Percentiles rank a stretch among this genome's conserved stretches.
These are phyloP conservation scores for Paraleonurus japonicus DNA, from an alignment of 257 asterid genomes.

Conservation along the genomic window DNA sequence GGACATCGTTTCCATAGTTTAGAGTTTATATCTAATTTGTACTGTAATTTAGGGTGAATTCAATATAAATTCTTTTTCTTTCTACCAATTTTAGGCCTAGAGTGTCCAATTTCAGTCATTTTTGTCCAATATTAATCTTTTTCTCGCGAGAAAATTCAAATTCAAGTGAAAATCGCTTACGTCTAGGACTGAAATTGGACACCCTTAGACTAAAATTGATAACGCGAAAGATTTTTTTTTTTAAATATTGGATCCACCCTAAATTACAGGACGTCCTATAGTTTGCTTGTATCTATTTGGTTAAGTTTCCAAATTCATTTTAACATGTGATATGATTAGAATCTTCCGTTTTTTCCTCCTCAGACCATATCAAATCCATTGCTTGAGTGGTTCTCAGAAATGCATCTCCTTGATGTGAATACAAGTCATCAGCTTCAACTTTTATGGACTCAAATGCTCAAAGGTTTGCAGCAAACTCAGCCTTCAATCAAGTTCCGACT, in stretches of 20 bases:
- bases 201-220: too few relatives aligned
- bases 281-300: not conserved
- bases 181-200: too few relatives aligned
- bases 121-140: too few relatives aligned
- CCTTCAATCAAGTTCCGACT: conserved; percentile 51
- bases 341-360: conserved; percentile 14
- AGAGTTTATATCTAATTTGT: too few relatives aligned
- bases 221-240: too few relatives aligned
- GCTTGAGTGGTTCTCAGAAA: conserved; percentile 62
- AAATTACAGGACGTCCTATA: not conserved
- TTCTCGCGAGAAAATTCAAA: too few relatives aligned
- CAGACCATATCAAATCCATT: conserved; percentile 54
- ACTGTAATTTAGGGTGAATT: too few relatives aligned
- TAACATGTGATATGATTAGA: not conserved
- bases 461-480: conserved; percentile 45
- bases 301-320: not conserved
- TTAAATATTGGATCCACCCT: too few relatives aligned
- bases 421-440: conserved; percentile 41
- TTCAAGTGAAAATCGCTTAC: too few relatives aligned
- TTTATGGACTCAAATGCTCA: conserved; percentile 57
- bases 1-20: not conserved
- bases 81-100: too few relatives aligned
- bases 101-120: too few relatives aligned
- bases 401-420: conserved; percentile 41
- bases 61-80: too few relatives aligned